Evolutionary conservation across 2,329 filamentous ascomycete species (phyloP), one percentile per base, ranked within the genome.

Genomic region (Myriosclerotinia scirpicola): DNA sequence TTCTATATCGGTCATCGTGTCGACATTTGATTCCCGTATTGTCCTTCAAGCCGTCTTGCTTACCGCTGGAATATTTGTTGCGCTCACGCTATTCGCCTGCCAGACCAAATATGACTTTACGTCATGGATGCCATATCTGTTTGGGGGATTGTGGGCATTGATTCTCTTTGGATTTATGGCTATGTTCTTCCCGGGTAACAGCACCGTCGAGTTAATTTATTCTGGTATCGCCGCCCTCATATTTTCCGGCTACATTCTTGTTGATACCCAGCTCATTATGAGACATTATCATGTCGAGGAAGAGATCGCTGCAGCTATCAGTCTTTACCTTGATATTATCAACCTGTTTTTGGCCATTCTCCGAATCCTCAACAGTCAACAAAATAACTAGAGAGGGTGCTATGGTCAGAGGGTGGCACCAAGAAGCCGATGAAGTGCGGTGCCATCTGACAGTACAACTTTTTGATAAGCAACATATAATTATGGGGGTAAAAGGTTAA

Each of bases 91-190:
- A 54, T 98, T 99, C 78, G 95, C 95, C 60, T 97, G 93, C 85
- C 95, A 99, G 82, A 91, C 91, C 71, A 96, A 96, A 79, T 99
- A 99, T 77, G 95, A 99, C 82, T 99, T 99, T 78, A 98, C 94
- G 1, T 90, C 87, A 71, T 99, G 95, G 94, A 91, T 94, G 83
- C 94, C 95, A 22, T 98, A 97, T 77, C 86, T 98, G 4, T 96
- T 96, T 75, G 93, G 93, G 67, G 89, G 84, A 0, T 85, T 99
- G 22, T 98, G 95, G 95, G 89, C 91, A 8, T 80, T 97, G 67
- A 84, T 99, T 70, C 82, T 99, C 52, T 97, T 98, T 76, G 91
- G 95, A 61, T 95, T 99, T 82, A 93, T 98, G 85, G 84, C 89
- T 71, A 85, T 87, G 71, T 98, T 98, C 84, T 89, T 99, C 81